Conservation (phyloP, 2,329 filamentous ascomycete genomes). For the Fusarium buxicola region DNA sequence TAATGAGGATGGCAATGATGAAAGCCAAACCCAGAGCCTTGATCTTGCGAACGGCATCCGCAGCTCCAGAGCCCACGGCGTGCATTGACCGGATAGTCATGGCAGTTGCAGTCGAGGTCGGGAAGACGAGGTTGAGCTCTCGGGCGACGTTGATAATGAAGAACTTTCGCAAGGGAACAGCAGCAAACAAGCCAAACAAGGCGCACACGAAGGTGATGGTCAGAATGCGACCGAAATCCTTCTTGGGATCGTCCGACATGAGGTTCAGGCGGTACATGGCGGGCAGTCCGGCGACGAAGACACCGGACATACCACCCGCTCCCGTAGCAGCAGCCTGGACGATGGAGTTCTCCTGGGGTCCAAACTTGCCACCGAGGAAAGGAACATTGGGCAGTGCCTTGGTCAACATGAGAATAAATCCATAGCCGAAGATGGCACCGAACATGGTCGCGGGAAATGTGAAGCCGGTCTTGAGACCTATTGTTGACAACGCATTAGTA, state of each 20-base stretch:
- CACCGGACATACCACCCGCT: slow-evolving; percentile 66
- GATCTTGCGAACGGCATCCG: slow-evolving; percentile 66
- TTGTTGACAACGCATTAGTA: neutral
- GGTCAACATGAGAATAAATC: slow-evolving; percentile 65
- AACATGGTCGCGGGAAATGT: slow-evolving; percentile 62
- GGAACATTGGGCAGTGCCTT: slow-evolving; percentile 62
- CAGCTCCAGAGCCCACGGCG: slow-evolving; percentile 62
- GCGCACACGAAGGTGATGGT: slow-evolving; percentile 71
- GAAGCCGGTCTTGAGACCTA: slow-evolving; percentile 64
- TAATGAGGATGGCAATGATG: slow-evolving; percentile 60
- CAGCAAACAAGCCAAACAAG: slow-evolving; percentile 74
- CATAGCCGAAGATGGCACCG: slow-evolving; percentile 69
- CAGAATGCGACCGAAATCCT: slow-evolving; percentile 68
- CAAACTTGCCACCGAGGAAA: slow-evolving; percentile 65
- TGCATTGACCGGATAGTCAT: slow-evolving; percentile 74
- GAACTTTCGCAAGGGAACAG: slow-evolving; percentile 73
- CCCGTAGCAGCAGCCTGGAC: slow-evolving; percentile 70
- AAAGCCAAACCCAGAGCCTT: slow-evolving; percentile 66
- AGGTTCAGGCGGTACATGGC: slow-evolving; percentile 69
- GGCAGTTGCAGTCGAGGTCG: slow-evolving; percentile 68
- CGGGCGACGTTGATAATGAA: slow-evolving; percentile 74
- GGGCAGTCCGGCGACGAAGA: slow-evolving; percentile 70
- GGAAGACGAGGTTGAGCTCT: slow-evolving; percentile 70
- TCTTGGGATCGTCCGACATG: slow-evolving; percentile 60
- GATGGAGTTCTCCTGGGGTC: slow-evolving; percentile 72